These are phyloP conservation scores for Alternaria viburni DNA, from an alignment of 2,329 filamentous ascomycete genomes.

Conservation along the genomic window DNA sequence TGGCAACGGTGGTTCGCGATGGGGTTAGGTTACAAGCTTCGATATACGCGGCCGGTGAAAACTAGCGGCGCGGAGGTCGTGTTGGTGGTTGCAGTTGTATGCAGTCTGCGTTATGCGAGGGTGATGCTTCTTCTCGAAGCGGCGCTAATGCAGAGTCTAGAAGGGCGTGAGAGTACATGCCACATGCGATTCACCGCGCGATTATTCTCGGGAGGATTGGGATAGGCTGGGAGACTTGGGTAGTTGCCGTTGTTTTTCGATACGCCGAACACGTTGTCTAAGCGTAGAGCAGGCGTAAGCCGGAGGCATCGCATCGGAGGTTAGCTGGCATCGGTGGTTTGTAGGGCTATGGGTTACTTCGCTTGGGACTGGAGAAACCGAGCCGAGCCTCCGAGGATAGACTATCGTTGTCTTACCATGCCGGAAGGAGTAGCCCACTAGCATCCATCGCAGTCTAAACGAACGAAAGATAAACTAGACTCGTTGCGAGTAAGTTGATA, in stretches of 20 bases:
- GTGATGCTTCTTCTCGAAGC: slow-evolving; percentile 4
- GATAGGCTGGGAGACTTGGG: background rate
- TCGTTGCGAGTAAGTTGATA: background rate
- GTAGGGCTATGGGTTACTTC: background rate
- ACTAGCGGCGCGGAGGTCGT: background rate
- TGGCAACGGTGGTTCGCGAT: background rate
- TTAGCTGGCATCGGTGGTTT: background rate
- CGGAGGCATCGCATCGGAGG: background rate
- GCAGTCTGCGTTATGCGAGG: background rate
- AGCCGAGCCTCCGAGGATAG: background rate
- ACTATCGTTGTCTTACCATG: background rate
- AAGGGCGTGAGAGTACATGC: background rate
- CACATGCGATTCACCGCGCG: background rate
- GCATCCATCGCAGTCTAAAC: background rate
- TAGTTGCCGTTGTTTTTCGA: background rate
- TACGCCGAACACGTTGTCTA: background rate
- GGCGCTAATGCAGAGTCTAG: background rate
- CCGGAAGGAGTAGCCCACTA: background rate
- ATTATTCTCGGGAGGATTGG: slow-evolving; percentile 8
- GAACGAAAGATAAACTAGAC: background rate
- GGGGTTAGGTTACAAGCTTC: background rate
- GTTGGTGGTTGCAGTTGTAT: background rate
- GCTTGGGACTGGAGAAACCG: background rate
- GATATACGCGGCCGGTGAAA: background rate
- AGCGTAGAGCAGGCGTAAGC: background rate